These are phyloP conservation scores for Lindgomyces ingoldianus DNA, from an alignment of 495 filamentous ascomycete species.

Conservation along the genomic window DNA sequence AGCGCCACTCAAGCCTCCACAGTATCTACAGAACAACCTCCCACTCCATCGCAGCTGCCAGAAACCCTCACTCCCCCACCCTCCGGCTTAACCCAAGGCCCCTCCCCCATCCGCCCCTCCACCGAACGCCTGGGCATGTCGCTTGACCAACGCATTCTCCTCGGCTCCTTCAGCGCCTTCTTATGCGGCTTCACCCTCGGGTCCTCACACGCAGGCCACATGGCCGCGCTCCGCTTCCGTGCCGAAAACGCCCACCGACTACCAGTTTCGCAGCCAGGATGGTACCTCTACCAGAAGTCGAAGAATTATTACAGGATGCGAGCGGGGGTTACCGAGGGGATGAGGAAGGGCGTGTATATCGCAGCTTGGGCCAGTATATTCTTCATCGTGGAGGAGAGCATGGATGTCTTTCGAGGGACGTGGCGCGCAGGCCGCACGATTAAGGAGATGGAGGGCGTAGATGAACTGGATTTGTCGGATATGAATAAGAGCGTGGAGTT, in stretches of 20 bases:
- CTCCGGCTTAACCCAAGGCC: conserved; percentile 12
- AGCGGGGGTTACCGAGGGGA: conserved; percentile 73
- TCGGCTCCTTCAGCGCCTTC: conserved; percentile 61
- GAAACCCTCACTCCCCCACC: background rate
- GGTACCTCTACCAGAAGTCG: conserved; percentile 97
- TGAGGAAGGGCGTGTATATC: conserved; percentile 72
- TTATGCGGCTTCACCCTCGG: conserved; percentile 69
- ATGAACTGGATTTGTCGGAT: conserved; percentile 24
- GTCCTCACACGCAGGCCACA: conserved; percentile 68
- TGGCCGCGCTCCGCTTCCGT: conserved; percentile 76
- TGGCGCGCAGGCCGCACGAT: conserved; percentile 34
- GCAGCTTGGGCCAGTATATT: conserved; percentile 66
- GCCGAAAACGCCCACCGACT: conserved; percentile 94
- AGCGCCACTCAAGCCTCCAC: background rate
- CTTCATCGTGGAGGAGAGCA: conserved; percentile 77
- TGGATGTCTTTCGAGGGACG: conserved; percentile 59
- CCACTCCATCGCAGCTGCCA: background rate
- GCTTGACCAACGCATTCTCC: conserved; percentile 63
- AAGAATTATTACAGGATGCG: conserved; percentile 85
- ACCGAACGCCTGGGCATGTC: conserved; percentile 64
- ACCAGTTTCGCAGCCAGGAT: conserved; percentile 75
- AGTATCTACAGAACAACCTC: background rate
- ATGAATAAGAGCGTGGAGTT: conserved; percentile 56
- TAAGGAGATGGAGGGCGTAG: conserved; percentile 31
- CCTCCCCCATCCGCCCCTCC: background rate